Evolutionary conservation across 176 grass and related monocot genomes (phyloP), one percentile per base, ranked within the genome.

Genomic region (Musa beccarii): DNA sequence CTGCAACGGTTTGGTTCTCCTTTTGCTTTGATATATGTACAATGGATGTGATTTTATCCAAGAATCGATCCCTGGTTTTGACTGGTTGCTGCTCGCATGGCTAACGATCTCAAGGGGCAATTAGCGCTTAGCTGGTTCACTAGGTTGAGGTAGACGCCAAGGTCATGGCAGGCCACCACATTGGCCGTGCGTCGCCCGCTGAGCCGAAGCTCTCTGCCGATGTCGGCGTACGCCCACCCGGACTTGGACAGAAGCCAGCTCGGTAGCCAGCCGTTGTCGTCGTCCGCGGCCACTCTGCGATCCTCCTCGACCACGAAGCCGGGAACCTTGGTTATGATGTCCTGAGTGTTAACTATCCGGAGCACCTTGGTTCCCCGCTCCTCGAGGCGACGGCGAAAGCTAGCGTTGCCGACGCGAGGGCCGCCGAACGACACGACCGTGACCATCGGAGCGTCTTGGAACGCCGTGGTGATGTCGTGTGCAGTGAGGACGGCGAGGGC

Each of bases 241-340:
- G 83, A 72, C 78, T 81, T 86, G 0, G 84, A 22, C 14, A 51
- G 34, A 49, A 86, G 67, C 82, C 88, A 87, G 78, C 76, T 82
- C 61, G 76, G 76, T 9, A 73, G 49, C 59, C 50, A 54, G 24
- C 56, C 63, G 67, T 0, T 68, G 5, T 61, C 66, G 2, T 63
- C 80, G 2, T 66, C 51, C 26, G 64, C 82, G 55, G 11, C 51
- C 3, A n/a, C 49, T 2, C 24, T 16, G 6, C 3, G 1, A 25
- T 77, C 59, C 19, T 85, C 81, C 5, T 53, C 68, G 0, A 59
- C 76, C 80, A 86, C 49, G 54, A 90, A 79, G 19, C 82, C 84
- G 3, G 88, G 88, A 23, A 87, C 66, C 80, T 84, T 90, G 66
- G 88, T 86, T 55, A 90, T 75, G 67, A 90, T 52, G 72, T 90